Evolutionary conservation across 2,329 filamentous ascomycete genomes (phyloP).

Genomic region (Fusarium sp.): DNA sequence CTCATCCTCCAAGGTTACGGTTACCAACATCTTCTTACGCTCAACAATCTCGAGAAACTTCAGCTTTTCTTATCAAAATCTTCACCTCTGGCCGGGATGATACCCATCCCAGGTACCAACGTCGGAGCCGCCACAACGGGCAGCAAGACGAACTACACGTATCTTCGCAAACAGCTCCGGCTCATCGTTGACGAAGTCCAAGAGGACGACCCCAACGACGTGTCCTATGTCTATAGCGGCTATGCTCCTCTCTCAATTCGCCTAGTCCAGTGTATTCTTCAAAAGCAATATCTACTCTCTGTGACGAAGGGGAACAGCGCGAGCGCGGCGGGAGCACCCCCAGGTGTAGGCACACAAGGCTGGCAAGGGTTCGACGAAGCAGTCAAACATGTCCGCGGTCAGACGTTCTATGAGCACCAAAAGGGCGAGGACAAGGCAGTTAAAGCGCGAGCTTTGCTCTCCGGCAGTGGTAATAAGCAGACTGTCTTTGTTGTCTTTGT

Average conservation of each 20-base stretch:
- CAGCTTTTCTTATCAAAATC: conserved; percentile 84
- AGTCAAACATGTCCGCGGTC: conserved; percentile 86
- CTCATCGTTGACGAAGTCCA: conserved; percentile 97
- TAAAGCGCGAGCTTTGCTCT: conserved; percentile 85
- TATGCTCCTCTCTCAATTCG: conserved; percentile 94
- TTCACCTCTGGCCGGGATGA: conserved; percentile 82
- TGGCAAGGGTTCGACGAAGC: conserved; percentile 96
- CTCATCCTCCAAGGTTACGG: conserved; percentile 93
- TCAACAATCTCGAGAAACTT: conserved; percentile 88
- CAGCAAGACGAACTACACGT: conserved; percentile 89
- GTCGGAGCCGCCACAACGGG: conserved; percentile 61
- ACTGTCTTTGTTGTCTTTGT: conserved; percentile 97
- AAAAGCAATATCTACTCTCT: conserved; percentile 85
- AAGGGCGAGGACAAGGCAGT: conserved; percentile 93
- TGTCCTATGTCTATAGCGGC: conserved; percentile 97
- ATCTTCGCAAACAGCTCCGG: conserved; percentile 85
- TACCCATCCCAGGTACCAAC: conserved; percentile 74
- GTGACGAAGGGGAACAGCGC: conserved; percentile 73
- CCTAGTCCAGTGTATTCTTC: conserved; percentile 90
- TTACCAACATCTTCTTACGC: conserved; percentile 91
- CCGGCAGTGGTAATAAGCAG: conserved; percentile 82
- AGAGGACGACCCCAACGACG: conserved; percentile 92
- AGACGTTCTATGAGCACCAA: conserved; percentile 92
- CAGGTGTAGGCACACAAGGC: conserved; percentile 76
- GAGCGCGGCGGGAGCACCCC: conserved; percentile 44